Evolutionary conservation across 2,329 filamentous ascomycete genomes (phyloP).

Genomic region (Aspergillus awamori): DNA sequence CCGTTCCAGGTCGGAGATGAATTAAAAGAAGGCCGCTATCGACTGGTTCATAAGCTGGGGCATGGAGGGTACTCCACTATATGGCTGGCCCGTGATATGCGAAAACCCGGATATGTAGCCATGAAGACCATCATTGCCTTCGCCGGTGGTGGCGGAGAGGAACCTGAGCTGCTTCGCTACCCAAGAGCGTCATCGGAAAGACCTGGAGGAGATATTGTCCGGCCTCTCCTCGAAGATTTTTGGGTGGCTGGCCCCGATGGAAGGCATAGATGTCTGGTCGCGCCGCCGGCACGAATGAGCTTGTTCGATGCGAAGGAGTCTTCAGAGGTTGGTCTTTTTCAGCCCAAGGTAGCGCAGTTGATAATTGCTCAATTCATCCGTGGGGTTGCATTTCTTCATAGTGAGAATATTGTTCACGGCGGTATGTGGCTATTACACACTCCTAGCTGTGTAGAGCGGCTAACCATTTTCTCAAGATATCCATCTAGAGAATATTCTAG

Average conservation of each 20-base stretch:
- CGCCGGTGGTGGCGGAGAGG: constrained; percentile 7
- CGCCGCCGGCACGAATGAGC: constrained; percentile 23
- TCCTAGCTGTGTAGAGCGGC: background rate
- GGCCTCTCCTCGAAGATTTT: constrained; percentile 31
- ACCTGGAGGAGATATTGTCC: constrained; percentile 20
- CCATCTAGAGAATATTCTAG: constrained; percentile 30
- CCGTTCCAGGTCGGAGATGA: constrained; percentile 12
- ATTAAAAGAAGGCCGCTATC: constrained; percentile 17
- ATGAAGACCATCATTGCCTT: constrained; percentile 40
- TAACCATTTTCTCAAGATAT: constrained; percentile 24
- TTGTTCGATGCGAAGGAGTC: constrained; percentile 27
- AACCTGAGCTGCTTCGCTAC: constrained; percentile 17
- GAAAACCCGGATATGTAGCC: constrained; percentile 32
- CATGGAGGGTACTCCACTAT: constrained; percentile 33
- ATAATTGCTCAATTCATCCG: constrained; percentile 27
- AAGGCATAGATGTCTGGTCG: constrained; percentile 26
- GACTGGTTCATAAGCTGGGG: constrained; percentile 20
- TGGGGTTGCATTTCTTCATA: constrained; percentile 28
- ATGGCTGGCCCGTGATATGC: constrained; percentile 39
- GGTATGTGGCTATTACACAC: constrained; percentile 21
- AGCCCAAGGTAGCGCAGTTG: constrained; percentile 23
- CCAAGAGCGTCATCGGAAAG: constrained; percentile 8
- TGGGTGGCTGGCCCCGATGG: constrained; percentile 26
- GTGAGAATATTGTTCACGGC: constrained; percentile 27
- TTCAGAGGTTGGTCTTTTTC: constrained; percentile 23